A percentile compares a stretch with the other conserved stretches of the same genome.
phyloP scores from a whole-genome alignment of 768 basidiomycete genomes.

The Sporobolomyces roseus region DNA sequence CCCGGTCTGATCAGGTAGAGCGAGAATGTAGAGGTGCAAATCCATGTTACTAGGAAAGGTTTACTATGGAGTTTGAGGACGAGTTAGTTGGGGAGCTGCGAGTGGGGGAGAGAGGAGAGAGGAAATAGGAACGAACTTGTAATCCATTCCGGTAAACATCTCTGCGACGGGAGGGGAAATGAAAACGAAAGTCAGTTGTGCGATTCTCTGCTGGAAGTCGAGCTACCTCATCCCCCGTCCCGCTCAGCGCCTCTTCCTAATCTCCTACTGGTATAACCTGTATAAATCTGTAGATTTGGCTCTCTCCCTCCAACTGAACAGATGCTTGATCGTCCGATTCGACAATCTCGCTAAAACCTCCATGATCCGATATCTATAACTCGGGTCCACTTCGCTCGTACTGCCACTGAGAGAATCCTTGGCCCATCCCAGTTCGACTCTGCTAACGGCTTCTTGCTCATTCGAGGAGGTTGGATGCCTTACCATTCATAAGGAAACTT shows the following conservation, averaged over 20 bases:
- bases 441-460: too few species aligned
- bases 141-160: conserved; percentile 66
- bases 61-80: conserved; percentile 17
- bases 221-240: too few species aligned
- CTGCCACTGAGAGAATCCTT: too few species aligned
- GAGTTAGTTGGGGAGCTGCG: neutral
- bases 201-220: neutral
- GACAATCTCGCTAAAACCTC: neutral
- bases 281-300: too few species aligned
- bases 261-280: too few species aligned
- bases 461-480: too few species aligned
- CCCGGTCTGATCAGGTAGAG: conserved; percentile 59
- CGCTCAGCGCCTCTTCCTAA: too few species aligned
- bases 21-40: conserved; percentile 84
- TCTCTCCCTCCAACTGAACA: too few species aligned
- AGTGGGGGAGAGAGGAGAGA: neutral
- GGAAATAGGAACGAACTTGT: conserved; percentile 10
- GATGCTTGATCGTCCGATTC: too few species aligned
- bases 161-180: conserved; percentile 54
- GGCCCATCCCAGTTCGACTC: too few species aligned
- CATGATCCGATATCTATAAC: neutral
- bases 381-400: too few species aligned
- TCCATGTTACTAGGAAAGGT: conserved; percentile 64
- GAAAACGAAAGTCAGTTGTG: neutral
- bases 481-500: conserved; percentile 35